Base-by-base conservation (phyloP, 2,329 filamentous ascomycete species). In the Stemphylium lycopersici region DNA sequence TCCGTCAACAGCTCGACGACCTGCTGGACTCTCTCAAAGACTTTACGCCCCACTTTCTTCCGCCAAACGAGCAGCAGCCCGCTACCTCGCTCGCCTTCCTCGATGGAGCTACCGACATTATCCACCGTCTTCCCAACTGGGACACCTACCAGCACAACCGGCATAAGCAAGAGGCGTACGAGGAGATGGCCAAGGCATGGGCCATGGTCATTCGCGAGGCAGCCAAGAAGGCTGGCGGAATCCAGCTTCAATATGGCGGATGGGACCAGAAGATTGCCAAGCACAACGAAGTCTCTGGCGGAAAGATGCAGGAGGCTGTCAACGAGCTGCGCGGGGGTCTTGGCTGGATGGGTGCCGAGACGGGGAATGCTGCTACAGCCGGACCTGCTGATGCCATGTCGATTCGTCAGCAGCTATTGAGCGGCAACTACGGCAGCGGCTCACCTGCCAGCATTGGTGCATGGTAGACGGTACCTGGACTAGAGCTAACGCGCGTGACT, bases 181-280 rank as follows among this genome's bases (percentile, higher is more conserved):
- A 99, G 68, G 95, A 98, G 72, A 93, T 99, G 60, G 89, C 91
- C 22, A 91, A 89, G 69, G 95, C 95, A 1, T 99, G 95, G 95
- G 88, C 91, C 13, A 76, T 96, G 63, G 93, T 96, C 44, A 90
- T 99, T 64, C 88, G 88, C 57, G 95, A 99, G 76, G 91, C 92
- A 2, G 88, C 90, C 18, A 98, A 98, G 80, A 85, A 90, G 63
- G 93, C 91, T 10, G 93, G 91, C 24, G 95, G 95, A 31, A 95
- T 98, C 67, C 87, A 91, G 62, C 72, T 99, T 61, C 90, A 96
- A 68, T 90, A 91, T 41, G 92, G 90, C 48, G 90, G 90, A 55
- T 99, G 95, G 95, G 93, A 98, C 68, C 88, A 95, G 74, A 90
- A 87, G 66, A 79, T 99, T 39, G 81, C 86, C 22, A 91, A 91